Evolutionary conservation across 1,284 basidiomycete species (phyloP).

Genomic region (Trametes versicolor): DNA sequence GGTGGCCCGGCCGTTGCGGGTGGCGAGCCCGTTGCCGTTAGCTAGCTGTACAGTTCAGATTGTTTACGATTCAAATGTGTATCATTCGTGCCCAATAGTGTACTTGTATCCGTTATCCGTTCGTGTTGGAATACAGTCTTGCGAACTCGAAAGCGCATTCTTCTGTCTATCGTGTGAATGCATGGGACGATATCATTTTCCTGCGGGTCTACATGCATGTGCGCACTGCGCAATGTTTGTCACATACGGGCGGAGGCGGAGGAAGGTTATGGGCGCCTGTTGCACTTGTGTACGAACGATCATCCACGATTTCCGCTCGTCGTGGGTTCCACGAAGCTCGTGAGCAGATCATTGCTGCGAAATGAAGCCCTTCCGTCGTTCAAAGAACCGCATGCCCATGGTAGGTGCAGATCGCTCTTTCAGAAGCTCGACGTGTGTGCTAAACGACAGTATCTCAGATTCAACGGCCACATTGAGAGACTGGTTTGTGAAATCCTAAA

Average conservation of each 20-base stretch:
- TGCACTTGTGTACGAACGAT: constrained; percentile 15
- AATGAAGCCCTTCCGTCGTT: not conserved
- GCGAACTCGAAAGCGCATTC: not conserved
- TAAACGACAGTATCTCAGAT: not conserved
- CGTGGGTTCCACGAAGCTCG: not conserved
- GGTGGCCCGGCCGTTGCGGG: not conserved
- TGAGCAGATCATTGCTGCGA: not conserved
- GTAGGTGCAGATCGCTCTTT: not conserved
- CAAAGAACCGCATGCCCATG: not conserved
- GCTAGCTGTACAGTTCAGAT: not conserved
- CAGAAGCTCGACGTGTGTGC: not conserved
- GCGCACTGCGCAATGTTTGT: not conserved
- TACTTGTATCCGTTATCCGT: constrained; percentile 20
- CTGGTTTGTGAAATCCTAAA: not conserved
- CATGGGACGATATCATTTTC: not conserved
- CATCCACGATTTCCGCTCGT: not conserved
- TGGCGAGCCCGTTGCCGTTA: not conserved
- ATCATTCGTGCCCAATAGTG: constrained; percentile 11
- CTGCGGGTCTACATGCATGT: not conserved
- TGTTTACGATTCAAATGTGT: not conserved
- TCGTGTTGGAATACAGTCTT: constrained; percentile 19
- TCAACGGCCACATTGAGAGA: not conserved
- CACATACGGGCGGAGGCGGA: not conserved
- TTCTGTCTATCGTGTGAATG: not conserved
- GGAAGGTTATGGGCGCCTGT: constrained; percentile 7